Evolutionary conservation across 129 eudicot species (phyloP).

Genomic region (Pittosporum tobira): DNA sequence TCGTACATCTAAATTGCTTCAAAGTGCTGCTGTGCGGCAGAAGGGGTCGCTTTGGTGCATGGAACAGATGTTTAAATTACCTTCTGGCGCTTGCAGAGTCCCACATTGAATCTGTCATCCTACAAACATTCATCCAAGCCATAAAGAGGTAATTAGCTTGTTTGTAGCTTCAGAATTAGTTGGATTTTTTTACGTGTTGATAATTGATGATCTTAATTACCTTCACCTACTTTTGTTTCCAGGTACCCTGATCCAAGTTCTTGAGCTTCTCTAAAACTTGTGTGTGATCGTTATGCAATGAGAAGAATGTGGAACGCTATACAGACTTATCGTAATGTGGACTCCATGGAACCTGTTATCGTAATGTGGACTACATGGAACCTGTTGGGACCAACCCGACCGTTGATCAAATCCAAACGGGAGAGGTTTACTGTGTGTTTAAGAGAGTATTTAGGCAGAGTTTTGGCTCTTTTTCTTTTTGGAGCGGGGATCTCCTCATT

Average conservation of each 20-base stretch:
- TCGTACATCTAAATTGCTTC: constrained; percentile 93
- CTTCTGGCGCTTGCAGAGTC: constrained; percentile 95
- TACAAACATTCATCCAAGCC: constrained; percentile 69
- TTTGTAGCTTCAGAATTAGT: not conserved
- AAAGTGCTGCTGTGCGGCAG: constrained; percentile 74
- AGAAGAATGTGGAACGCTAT: constrained; percentile 88
- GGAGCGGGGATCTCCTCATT: too few relatives aligned
- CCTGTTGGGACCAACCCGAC: too few relatives aligned
- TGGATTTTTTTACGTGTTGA: not conserved
- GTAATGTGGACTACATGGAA: constrained; percentile 94
- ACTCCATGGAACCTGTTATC: constrained; percentile 95
- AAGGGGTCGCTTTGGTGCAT: constrained; percentile 96
- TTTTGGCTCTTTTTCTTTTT: too few relatives aligned
- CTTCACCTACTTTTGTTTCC: not conserved
- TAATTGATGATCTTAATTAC: not conserved
- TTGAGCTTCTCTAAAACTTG: constrained; percentile 81
- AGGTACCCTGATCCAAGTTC: constrained; percentile 88
- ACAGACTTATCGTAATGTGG: constrained; percentile 94
- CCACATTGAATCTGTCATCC: constrained; percentile 84
- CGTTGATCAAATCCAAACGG: too few relatives aligned
- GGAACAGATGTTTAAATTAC: constrained; percentile 97
- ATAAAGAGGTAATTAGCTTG: constrained; percentile 44
- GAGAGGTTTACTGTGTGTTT: too few relatives aligned
- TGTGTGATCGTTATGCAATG: constrained; percentile 89
- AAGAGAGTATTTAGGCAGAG: too few relatives aligned